phyloP scores from a whole-genome alignment of 257 asterid species.

The Solanum appendiculatum region DNA sequence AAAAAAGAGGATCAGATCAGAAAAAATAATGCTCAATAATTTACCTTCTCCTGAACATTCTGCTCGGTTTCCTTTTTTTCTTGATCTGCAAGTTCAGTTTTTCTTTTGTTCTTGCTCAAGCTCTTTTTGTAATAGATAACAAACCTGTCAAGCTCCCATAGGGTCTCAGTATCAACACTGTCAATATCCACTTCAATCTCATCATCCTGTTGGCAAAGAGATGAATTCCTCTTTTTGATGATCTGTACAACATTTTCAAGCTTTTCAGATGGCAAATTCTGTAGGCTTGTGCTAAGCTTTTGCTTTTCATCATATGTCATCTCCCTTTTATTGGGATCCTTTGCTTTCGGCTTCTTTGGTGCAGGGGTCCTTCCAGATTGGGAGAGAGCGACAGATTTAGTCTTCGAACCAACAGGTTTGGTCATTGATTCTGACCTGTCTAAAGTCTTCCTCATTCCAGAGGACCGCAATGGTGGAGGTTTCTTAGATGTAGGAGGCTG shows the following conservation, averaged over 20 bases:
- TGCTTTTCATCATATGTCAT: constrained; percentile 94
- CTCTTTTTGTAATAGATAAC: constrained; percentile 66
- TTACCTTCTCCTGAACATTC: constrained; percentile 46
- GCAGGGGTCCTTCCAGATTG: constrained; percentile 36
- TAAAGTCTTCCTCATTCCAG: constrained; percentile 20
- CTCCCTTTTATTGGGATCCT: constrained; percentile 80
- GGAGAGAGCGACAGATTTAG: constrained; percentile 19
- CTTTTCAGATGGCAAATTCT: constrained; percentile 77
- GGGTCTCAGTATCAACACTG: constrained; percentile 81
- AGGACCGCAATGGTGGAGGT: constrained; percentile 25
- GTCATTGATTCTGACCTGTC: constrained; percentile 31
- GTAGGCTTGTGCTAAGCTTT: constrained; percentile 63
- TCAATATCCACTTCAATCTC: constrained; percentile 93
- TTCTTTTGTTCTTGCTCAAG: constrained; percentile 64
- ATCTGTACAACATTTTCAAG: constrained; percentile 77
- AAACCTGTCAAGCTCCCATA: constrained; percentile 97
- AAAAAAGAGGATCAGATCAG: not conserved
- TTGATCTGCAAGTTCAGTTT: constrained; percentile 41
- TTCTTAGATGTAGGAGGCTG: constrained; percentile 46
- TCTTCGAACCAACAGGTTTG: constrained; percentile 23
- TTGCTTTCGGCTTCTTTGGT: constrained; percentile 86
- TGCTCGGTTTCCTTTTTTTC: constrained; percentile 20
- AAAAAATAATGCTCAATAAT: not conserved
- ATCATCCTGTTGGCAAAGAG: constrained; percentile 74
- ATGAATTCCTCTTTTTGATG: constrained; percentile 69